Conservation (phyloP, 495 filamentous ascomycete genomes). For the Pyronema omphalodes region DNA sequence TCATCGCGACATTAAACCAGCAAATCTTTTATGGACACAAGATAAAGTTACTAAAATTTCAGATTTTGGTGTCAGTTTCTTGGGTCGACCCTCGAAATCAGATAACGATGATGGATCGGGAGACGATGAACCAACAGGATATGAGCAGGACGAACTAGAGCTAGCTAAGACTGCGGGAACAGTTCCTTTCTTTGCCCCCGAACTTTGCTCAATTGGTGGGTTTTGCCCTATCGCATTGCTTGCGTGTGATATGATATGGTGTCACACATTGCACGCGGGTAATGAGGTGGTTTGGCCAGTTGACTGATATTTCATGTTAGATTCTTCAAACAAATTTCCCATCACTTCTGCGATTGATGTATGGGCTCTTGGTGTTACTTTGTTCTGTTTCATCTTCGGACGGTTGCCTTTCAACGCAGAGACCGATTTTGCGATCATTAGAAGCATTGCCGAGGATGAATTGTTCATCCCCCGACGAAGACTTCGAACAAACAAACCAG, state of each 20-base stretch:
- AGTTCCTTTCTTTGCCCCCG: constrained; percentile 91
- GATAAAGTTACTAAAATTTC: constrained; percentile 90
- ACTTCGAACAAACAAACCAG: constrained; percentile 32
- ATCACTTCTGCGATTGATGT: constrained; percentile 73
- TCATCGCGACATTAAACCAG: constrained; percentile 95
- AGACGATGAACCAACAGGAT: constrained; percentile 64
- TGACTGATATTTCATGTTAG: background rate
- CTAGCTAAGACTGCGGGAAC: constrained; percentile 95
- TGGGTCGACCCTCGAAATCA: constrained; percentile 62
- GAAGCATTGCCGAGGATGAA: constrained; percentile 73
- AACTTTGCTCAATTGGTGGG: constrained; percentile 61
- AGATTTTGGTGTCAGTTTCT: constrained; percentile 97
- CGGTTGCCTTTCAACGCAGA: constrained; percentile 82
- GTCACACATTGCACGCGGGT: background rate
- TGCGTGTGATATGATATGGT: background rate
- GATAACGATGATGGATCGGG: constrained; percentile 61
- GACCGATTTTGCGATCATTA: constrained; percentile 78
- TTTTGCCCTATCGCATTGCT: background rate
- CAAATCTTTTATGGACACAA: constrained; percentile 79
- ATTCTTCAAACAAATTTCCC: constrained; percentile 24
- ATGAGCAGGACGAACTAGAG: constrained; percentile 49
- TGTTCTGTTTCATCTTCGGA: constrained; percentile 88
- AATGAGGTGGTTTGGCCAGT: background rate
- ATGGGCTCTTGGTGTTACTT: constrained; percentile 88
- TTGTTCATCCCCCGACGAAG: constrained; percentile 70